Percentiles rank a stretch among this genome's conserved stretches.
These are phyloP conservation scores for Eleusine indica DNA, from an alignment of 176 grass and related monocot species.

Conservation along the genomic window DNA sequence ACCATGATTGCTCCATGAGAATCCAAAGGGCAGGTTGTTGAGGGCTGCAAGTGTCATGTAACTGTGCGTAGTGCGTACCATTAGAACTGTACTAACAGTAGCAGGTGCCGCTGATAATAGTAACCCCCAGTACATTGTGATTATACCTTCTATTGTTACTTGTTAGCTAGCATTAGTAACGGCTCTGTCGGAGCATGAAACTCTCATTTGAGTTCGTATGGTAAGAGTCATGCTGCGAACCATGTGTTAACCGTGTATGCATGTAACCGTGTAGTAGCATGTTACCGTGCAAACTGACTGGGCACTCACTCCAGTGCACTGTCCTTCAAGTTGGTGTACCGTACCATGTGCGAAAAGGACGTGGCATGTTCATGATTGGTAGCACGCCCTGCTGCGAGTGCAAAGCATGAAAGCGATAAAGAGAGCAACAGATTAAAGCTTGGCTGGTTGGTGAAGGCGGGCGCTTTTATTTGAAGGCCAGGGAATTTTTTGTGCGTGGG, in stretches of 20 bases:
- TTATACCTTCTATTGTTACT: too few species aligned
- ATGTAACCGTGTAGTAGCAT: too few species aligned
- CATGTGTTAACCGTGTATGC: too few species aligned
- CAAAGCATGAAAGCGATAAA: neutral
- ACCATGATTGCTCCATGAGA: slow-evolving; percentile 10
- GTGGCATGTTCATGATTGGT: neutral
- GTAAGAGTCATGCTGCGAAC: neutral
- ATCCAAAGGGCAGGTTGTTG: slow-evolving; percentile 1
- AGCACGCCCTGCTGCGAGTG: neutral
- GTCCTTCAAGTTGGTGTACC: neutral
- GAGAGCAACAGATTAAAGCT: neutral
- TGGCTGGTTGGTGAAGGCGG: neutral
- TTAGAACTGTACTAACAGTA: neutral
- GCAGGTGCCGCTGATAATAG: neutral
- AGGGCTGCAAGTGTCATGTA: neutral
- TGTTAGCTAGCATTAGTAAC: neutral
- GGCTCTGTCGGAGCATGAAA: neutral
- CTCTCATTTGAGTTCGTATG: neutral
- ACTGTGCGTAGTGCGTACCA: neutral
- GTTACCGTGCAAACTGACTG: neutral
- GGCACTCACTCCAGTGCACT: neutral
- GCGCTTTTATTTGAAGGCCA: neutral
- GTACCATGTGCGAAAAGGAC: neutral
- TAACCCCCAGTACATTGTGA: neutral
- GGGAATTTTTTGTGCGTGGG: neutral